Base-by-base conservation (phyloP, 2,329 filamentous ascomycete species). In the Chaetomium sp. region DNA sequence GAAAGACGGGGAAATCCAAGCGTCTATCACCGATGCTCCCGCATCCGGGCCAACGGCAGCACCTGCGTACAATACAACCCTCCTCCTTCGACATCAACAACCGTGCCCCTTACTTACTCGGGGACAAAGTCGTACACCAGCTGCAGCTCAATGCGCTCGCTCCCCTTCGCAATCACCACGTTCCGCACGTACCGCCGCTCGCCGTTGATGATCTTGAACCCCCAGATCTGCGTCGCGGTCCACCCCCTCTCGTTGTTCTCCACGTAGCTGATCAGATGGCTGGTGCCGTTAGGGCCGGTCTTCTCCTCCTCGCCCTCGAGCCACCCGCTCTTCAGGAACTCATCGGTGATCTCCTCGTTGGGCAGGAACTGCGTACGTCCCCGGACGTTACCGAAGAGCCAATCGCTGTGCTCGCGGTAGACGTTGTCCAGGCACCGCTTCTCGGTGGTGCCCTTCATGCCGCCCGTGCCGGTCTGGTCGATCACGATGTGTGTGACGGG, bases 301-400 rank as follows among this genome's bases (percentile, higher is more conserved):
- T 78, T 68, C 59, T 77, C 76, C 8, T 69, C 71, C 1, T 77
- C 74, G 59, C 81, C 83, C 51, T 78, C 75, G 12, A 82, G 65
- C 79, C 86, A 91, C 35, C 79, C 80, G 49, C 76, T 70, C 59
- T 75, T 76, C 53, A 85, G 74, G 55, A 72, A 81, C 4, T 76
- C 80, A 64, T 85, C 81, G n/a, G 74, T 69, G 40, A 82, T 69
- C 14, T 79, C 76, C 14, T 71, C 74, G 19, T 72, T 66, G 9
- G 64, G 67, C 56, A 81, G 62, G 68, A 78, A 84, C 46, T 75
- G 71, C 44, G 78, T 81, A 58, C 76, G 77, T 55, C 87, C 88
- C 51, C 75, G 74, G 59, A 94, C 79, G 54, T 72, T 74, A 56
- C 91, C 91, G 69, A 95, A 96, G 62, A 95, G 80, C 77, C 84